These are phyloP conservation scores for Starmerella floricola DNA, from an alignment of 805 yeast genomes.

Conservation along the genomic window DNA sequence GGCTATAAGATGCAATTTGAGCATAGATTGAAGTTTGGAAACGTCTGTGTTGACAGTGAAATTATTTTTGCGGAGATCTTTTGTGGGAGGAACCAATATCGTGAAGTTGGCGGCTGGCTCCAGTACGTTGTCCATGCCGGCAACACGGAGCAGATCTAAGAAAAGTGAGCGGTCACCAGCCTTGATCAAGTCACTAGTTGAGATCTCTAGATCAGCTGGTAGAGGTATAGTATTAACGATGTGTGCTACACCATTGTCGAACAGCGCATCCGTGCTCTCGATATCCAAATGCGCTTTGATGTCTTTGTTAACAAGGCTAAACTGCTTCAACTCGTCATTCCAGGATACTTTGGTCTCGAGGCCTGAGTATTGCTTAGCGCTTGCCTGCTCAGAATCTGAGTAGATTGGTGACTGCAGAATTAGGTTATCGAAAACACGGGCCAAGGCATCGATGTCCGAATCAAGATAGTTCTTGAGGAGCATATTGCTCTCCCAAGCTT, in stretches of 20 bases:
- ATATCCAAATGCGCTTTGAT: constrained; percentile 4
- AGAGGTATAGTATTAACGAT: constrained; percentile 45
- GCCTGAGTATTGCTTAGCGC: constrained; percentile 24
- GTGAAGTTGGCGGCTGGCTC: constrained; percentile 38
- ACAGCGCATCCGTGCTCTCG: constrained; percentile 48
- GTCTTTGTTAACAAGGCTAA: constrained; percentile 1
- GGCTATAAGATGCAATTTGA: constrained; percentile 60
- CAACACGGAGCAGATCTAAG: constrained; percentile 33
- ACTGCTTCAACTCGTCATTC: background rate
- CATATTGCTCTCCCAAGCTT: constrained; percentile 55
- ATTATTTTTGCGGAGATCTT: constrained; percentile 43
- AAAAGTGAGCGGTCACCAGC: constrained; percentile 42
- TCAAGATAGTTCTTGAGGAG: constrained; percentile 49
- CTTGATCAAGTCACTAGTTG: constrained; percentile 43
- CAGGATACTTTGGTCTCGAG: constrained; percentile 12
- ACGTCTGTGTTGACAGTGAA: constrained; percentile 34
- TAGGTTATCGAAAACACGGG: constrained; percentile 42
- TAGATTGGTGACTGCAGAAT: constrained; percentile 56
- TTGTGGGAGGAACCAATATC: constrained; percentile 57
- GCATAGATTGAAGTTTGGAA: constrained; percentile 28
- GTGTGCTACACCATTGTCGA: constrained; percentile 76
- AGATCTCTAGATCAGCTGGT: constrained; percentile 45
- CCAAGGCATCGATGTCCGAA: constrained; percentile 39
- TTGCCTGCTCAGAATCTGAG: constrained; percentile 39
- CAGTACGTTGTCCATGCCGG: constrained; percentile 29